Percentiles rank a stretch among this genome's conserved stretches.
phyloP scores from a whole-genome alignment of 1,139 yeast genomes.

The Ashbya aceris region DNA sequence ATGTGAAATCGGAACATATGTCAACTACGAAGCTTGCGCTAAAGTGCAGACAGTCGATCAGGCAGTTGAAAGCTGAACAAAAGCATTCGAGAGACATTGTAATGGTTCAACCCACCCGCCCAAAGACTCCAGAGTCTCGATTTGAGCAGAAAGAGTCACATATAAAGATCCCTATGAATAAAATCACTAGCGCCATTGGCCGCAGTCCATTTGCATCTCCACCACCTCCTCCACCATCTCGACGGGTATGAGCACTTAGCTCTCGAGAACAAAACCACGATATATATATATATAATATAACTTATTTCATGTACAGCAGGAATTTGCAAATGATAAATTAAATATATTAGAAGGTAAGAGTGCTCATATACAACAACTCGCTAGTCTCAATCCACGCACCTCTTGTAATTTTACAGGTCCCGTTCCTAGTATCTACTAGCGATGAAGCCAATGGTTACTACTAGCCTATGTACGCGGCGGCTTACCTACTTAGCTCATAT shows the following conservation, averaged over 20 bases:
- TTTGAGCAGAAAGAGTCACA: too few species aligned
- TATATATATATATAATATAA: neutral
- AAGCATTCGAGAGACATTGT: slow-evolving; percentile 2
- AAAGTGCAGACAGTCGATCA: slow-evolving; percentile 46
- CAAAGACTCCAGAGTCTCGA: too few species aligned
- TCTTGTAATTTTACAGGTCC: too few species aligned
- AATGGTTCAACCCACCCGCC: too few species aligned
- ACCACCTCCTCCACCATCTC: slow-evolving; percentile 27
- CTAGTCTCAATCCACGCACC: neutral
- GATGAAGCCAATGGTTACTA: neutral
- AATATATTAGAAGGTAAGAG: neutral
- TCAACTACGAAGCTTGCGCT: slow-evolving; percentile 51
- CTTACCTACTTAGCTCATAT: slow-evolving; percentile 6
- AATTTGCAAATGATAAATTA: neutral
- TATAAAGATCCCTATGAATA: too few species aligned
- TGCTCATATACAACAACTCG: neutral
- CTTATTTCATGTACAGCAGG: neutral
- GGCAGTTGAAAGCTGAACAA: slow-evolving; percentile 38
- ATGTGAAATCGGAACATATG: slow-evolving; percentile 26
- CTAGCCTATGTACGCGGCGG: too few species aligned
- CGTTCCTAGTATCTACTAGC: neutral
- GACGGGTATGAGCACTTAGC: slow-evolving; percentile 8
- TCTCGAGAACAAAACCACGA: neutral
- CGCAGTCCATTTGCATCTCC: slow-evolving; percentile 21
- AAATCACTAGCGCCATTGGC: too few species aligned